Base-by-base conservation (phyloP, 2,329 filamentous ascomycete genomes). In the Lasiodiplodia theobromae region DNA sequence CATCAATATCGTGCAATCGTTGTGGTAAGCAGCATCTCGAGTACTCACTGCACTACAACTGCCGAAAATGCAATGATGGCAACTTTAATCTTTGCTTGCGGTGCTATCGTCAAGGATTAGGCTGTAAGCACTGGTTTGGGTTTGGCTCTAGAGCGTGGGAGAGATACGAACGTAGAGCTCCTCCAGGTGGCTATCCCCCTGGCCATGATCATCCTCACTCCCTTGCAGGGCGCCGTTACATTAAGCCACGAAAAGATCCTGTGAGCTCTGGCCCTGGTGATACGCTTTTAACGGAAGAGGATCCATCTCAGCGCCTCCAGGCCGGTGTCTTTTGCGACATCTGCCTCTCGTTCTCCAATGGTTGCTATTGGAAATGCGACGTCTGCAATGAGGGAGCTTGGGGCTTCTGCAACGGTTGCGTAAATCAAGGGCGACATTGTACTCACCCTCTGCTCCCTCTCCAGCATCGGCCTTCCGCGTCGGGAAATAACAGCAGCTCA, bases 371-470 rank as follows among this genome's bases (percentile, higher is more conserved):
- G 95, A 90, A 92, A 71, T 98, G 95, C 78, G 88, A 91, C 69
- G 78, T 86, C 31, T 98, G 95, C 81, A 97, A 97, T 74, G 89
- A 96, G 71, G 95, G 93, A 5, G 94, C 96, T 75, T 98, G 94
- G 94, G 95, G 95, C 0, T 97, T 93, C 77, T 98, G 95, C 80
- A 93, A 94, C 73, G 82, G 86, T 70, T 98, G 95, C 72, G 93
- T 97, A 37, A 94, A 95, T 69, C 89, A 91, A 77, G 94, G 93
- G 18, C 86, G 86, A 69, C 91, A 89, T 69, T 98, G 95, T 79
- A 92, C 90, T 0, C 95, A 98, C 75, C 86, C 91, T 7, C 84
- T 98, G 0, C 83, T 97, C 0, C 93, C 94, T 0, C 83, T 97
- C 54, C 87, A 89, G 0, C 91, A 93, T 72, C 84, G 87, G 68